Conservation (phyloP, 306 rosid species). For the Vigna trinervia region DNA sequence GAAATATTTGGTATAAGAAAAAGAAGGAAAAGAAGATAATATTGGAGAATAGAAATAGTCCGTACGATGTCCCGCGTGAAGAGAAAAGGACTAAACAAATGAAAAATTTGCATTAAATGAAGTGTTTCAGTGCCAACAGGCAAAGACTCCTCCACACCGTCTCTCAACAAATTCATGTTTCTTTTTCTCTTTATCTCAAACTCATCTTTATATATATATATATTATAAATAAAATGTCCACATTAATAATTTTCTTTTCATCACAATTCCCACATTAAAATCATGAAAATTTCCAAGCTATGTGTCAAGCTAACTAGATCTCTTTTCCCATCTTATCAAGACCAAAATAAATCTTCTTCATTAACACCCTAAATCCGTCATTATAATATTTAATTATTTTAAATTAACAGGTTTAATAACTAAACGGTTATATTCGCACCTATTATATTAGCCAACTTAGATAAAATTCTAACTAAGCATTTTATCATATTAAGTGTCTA, state of each 20-base stretch:
- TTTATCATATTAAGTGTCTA: too few species aligned
- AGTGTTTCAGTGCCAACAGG: slow-evolving; percentile 21
- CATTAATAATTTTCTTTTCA: background rate
- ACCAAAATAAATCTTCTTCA: too few species aligned
- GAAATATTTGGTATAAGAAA: too few species aligned
- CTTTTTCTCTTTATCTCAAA: background rate
- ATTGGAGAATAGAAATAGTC: background rate
- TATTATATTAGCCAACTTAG: too few species aligned
- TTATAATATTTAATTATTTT: background rate
- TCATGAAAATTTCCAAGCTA: background rate
- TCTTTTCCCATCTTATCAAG: too few species aligned
- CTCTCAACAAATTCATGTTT: slow-evolving; percentile 3
- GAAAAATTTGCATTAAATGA: slow-evolving; percentile 36
- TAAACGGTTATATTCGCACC: too few species aligned
- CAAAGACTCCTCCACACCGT: background rate
- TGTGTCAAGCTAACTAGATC: too few species aligned
- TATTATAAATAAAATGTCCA: background rate
- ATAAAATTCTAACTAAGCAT: too few species aligned
- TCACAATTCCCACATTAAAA: background rate
- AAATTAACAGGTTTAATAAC: too few species aligned
- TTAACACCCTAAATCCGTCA: too few species aligned
- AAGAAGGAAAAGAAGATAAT: background rate
- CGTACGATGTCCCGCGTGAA: background rate
- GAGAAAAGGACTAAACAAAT: background rate
- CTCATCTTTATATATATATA: background rate